Conservation (phyloP, 2,329 filamentous ascomycete species). For the Fusarium veterinarium region DNA sequence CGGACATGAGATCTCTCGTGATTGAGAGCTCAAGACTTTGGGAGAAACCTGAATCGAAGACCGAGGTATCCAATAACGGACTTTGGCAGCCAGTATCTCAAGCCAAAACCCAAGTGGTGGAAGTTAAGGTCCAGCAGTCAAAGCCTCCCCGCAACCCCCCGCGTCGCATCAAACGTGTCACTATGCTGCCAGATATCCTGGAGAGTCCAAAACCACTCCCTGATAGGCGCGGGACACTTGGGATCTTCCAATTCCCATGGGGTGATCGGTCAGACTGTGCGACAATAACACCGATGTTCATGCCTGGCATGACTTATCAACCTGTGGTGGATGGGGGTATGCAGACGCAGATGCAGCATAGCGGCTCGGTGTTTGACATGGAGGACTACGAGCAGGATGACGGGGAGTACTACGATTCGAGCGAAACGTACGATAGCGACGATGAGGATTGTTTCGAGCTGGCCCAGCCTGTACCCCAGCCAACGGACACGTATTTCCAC, state of each 20-base stretch:
- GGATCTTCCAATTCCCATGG: slow-evolving; percentile 75
- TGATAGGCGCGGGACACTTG: slow-evolving; percentile 68
- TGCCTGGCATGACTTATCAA: slow-evolving; percentile 63
- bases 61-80: slow-evolving; percentile 9
- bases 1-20: slow-evolving; percentile 25
- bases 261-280: slow-evolving; percentile 71
- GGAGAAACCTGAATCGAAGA: slow-evolving; percentile 24
- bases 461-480: slow-evolving; percentile 68
- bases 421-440: slow-evolving; percentile 45
- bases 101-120: slow-evolving; percentile 24
- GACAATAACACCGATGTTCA: slow-evolving; percentile 58
- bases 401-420: slow-evolving; percentile 47
- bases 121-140: slow-evolving; percentile 51
- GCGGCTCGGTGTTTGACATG: slow-evolving; percentile 61
- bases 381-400: slow-evolving; percentile 70
- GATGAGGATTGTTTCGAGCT: slow-evolving; percentile 68
- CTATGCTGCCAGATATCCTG: slow-evolving; percentile 70
- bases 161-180: slow-evolving; percentile 66
- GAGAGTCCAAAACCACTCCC: slow-evolving; percentile 70
- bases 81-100: slow-evolving; percentile 38
- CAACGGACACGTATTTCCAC: slow-evolving; percentile 58
- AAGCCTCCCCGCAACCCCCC: slow-evolving; percentile 65
- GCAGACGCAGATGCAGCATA: slow-evolving; percentile 51
- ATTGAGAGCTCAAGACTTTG: slow-evolving; percentile 41
- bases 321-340: slow-evolving; percentile 17